Percentiles rank a stretch among this genome's conserved stretches.
Evolutionary conservation across 495 filamentous ascomycete species (phyloP).

Genomic region (Podospora conica): DNA sequence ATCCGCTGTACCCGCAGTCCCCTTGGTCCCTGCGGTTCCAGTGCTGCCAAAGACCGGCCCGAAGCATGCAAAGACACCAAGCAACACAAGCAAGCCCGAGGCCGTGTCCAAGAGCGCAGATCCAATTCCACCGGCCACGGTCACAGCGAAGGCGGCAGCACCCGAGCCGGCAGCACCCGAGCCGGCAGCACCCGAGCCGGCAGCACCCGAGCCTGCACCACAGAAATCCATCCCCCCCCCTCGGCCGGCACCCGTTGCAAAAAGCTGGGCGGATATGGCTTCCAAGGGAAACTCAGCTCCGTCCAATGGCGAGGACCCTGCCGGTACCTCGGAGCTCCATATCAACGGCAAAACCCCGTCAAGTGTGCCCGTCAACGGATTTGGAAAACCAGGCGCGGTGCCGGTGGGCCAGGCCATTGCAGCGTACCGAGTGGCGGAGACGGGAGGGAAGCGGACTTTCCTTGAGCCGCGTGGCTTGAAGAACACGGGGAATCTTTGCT

Average conservation of each 20-base stretch:
- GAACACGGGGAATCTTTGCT: slow-evolving; percentile 99
- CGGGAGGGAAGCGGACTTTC: slow-evolving; percentile 63
- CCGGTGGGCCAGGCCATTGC: slow-evolving; percentile 68
- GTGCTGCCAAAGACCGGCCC: slow-evolving; percentile 51
- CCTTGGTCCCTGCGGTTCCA: slow-evolving; percentile 63
- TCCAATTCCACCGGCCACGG: not conserved
- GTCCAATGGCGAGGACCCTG: slow-evolving; percentile 22
- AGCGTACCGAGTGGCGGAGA: slow-evolving; percentile 53
- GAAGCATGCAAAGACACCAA: slow-evolving; percentile 37
- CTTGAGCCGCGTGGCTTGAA: slow-evolving; percentile 91
- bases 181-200: not conserved
- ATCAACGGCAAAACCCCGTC: slow-evolving; percentile 40
- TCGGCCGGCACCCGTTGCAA: not conserved
- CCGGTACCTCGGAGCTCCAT: slow-evolving; percentile 31
- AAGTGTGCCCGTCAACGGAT: slow-evolving; percentile 18
- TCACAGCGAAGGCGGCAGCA: not conserved
- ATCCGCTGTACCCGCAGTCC: slow-evolving; percentile 54
- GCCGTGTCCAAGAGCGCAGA: not conserved
- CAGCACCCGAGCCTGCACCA: not conserved
- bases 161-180: not conserved
- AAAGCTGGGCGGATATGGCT: not conserved
- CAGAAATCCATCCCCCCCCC: not conserved
- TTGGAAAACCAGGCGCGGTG: slow-evolving; percentile 51
- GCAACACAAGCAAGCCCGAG: slow-evolving; percentile 20
- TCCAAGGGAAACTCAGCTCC: slow-evolving; percentile 10